Base-by-base conservation (phyloP, 2,329 filamentous ascomycete genomes). In the Furcasterigmium furcatum region DNA sequence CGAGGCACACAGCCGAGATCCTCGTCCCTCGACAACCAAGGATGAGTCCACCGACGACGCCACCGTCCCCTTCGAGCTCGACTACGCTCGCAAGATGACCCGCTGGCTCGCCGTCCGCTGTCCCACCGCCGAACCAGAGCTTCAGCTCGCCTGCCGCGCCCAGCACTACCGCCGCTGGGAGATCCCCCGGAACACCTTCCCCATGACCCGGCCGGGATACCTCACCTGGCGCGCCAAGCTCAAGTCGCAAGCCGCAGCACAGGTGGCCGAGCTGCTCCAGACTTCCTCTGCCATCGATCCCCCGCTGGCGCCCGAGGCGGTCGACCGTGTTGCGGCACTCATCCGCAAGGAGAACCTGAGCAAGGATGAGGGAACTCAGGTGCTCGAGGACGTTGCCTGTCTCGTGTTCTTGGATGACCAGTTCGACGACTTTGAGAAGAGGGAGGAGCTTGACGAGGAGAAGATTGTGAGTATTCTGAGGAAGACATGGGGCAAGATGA, bases 381-480 rank as follows among this genome's bases (percentile, higher is more conserved):
- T 80, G 7, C 72, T 95, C 50, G 90, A 95, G 70, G 90, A 95
- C 67, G 87, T 90, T 38, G 90, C 90, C 4, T 95, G 89, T 60
- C 68, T 95, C 45, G 89, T 95, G 22, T 95, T 95, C 62, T 67
- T 95, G 53, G 89, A 94, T 61, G 88, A 92, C 61, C 87, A 94
- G 60, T 87, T 95, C 52, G 89, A 91, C 57, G 80, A 78, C 42
- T 95, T 94, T 65, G 85, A 89, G 71, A 74, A 64, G 54, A 73
- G 77, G 60, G 76, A 79, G 22, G 76, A 84, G 44, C 61, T 76
- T 14, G 86, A 90, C 58, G 87, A 92, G 67, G 84, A 82, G 42
- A 95, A 94, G 74, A 82, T 90, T 48, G 62, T 92, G 18, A 70
- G 67, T 16, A 88, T 90, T 52, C 60, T 90, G 61, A 70, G 71